Conservation (phyloP, 139 green algal species). For the Picochlorum sp. region DNA sequence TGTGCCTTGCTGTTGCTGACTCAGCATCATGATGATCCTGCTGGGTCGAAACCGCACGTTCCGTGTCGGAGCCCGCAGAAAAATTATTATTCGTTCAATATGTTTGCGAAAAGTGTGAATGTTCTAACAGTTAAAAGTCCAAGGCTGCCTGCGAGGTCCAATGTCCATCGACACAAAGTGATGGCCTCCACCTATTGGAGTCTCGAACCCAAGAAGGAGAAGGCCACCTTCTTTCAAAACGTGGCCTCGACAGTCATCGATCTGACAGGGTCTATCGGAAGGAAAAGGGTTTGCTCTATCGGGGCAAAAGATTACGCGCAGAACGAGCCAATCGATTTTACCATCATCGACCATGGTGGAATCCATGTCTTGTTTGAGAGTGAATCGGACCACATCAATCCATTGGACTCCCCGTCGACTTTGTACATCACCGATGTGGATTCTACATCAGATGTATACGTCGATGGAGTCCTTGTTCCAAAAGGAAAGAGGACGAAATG, state of each 20-base stretch:
- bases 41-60: no score
- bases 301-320: constrained; percentile 5
- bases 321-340: constrained; percentile 15
- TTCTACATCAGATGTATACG: background rate
- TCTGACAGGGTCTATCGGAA: background rate
- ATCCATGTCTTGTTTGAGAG: constrained; percentile 30
- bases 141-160: background rate
- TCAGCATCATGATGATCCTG: background rate
- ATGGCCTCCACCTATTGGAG: background rate
- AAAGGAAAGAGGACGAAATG: constrained; percentile 15
- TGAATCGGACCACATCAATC: constrained; percentile 9
- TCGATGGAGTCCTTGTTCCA: constrained; percentile 11
- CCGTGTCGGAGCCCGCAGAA: no score
- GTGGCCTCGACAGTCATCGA: background rate
- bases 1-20: background rate
- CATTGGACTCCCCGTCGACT: constrained; percentile 19
- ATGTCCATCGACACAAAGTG: background rate
- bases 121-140: background rate
- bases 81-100: no score
- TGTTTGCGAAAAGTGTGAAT: no score
- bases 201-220: background rate
- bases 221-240: background rate
- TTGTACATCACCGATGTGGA: constrained; percentile 24
- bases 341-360: constrained; percentile 21
- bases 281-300: constrained; percentile 15